A percentile compares a stretch with the other conserved stretches of the same genome.
These are phyloP conservation scores for Aspergillus pseudoterreus DNA, from an alignment of 2,329 filamentous ascomycete genomes.

Conservation along the genomic window DNA sequence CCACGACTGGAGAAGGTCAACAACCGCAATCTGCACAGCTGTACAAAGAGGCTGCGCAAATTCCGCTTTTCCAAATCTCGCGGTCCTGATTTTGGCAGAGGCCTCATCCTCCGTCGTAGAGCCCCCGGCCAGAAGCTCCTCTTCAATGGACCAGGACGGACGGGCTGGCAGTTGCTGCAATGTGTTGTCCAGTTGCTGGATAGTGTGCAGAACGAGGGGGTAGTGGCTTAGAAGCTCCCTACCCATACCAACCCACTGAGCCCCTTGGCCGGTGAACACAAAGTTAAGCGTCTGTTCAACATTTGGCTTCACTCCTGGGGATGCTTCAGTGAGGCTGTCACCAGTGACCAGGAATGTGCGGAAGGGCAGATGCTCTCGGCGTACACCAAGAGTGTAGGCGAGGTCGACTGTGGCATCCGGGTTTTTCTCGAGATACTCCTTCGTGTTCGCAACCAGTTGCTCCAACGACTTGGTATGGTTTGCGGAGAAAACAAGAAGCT, in stretches of 20 bases:
- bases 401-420: conserved; percentile 4
- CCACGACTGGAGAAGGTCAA: conserved; percentile 24
- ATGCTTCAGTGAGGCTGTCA: background rate
- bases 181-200: conserved; percentile 14
- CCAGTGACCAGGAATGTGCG: conserved; percentile 11
- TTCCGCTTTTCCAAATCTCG: conserved; percentile 19
- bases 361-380: conserved; percentile 11
- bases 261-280: conserved; percentile 36
- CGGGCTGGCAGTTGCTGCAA: conserved; percentile 6
- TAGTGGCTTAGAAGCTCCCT: conserved; percentile 20
- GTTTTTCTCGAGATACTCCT: conserved; percentile 6
- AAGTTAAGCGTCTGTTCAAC: conserved; percentile 11
- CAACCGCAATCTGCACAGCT: conserved; percentile 32
- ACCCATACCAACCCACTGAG: conserved; percentile 35
- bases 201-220: conserved; percentile 12
- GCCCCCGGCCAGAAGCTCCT: background rate
- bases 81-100: background rate
- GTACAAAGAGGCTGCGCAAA: conserved; percentile 30
- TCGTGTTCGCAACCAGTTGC: conserved; percentile 3
- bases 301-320: conserved; percentile 1
- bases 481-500: conserved; percentile 15
- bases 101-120: background rate
- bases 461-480: conserved; percentile 9
- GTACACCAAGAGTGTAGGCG: conserved; percentile 13
- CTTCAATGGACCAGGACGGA: conserved; percentile 9